phyloP scores from a whole-genome alignment of 768 basidiomycete species.

The Auricularia cornea region DNA sequence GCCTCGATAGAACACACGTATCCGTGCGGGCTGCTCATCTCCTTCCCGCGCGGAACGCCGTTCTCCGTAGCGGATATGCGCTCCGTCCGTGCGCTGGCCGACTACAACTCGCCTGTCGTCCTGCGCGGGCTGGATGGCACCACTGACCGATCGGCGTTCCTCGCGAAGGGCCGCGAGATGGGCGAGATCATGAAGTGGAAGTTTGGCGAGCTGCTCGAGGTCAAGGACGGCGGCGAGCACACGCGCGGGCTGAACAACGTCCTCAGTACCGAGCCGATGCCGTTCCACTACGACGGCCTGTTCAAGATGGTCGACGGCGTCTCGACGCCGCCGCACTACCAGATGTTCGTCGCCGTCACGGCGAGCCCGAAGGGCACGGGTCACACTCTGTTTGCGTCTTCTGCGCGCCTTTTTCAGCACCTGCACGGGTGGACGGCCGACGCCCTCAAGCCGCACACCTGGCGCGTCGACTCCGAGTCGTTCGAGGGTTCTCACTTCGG shows the following conservation, averaged over 20 bases:
- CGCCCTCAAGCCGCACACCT: neutral
- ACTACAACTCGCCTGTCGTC: neutral
- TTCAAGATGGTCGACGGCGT: neutral
- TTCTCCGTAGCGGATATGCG: too few species aligned
- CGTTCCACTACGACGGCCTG: neutral
- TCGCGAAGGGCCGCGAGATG: neutral
- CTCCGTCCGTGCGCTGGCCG: neutral
- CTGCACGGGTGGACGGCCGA: neutral
- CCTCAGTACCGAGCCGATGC: neutral
- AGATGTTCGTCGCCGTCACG: neutral
- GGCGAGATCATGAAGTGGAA: neutral
- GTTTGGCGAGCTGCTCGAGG: neutral
- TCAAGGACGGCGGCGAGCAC: neutral
- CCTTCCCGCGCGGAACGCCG: too few species aligned
- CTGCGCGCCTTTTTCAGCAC: neutral
- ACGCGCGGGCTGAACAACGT: neutral
- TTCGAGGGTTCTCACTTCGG: neutral
- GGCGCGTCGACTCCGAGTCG: neutral
- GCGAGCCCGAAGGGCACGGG: neutral
- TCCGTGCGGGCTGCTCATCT: neutral
- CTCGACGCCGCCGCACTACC: neutral
- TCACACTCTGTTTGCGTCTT: neutral
- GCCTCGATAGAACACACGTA: neutral
- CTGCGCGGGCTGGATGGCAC: neutral
- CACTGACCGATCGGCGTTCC: neutral